A percentile compares a stretch with the other conserved stretches of the same genome.
phyloP scores from a whole-genome alignment of 2,329 filamentous ascomycete genomes.

The Bisporella sp. region DNA sequence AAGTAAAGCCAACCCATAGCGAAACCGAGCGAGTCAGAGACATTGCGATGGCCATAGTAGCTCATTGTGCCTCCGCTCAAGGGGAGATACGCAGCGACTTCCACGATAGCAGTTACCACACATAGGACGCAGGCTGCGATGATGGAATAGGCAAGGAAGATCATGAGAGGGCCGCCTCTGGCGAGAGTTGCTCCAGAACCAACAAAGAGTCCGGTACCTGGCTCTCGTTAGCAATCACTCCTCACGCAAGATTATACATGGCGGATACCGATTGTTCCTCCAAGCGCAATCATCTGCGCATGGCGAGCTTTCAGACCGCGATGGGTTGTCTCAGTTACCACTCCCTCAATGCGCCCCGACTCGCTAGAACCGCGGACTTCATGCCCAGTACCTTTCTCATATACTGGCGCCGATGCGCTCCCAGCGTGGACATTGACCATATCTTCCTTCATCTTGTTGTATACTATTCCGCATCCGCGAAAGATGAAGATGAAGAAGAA shows the following conservation, averaged over 20 bases:
- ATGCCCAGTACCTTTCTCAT: not conserved
- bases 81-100: conserved; percentile 57
- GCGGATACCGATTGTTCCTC: conserved; percentile 34
- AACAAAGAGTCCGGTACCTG: conserved; percentile 30
- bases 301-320: conserved; percentile 25
- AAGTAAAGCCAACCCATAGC: conserved; percentile 36
- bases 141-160: conserved; percentile 37
- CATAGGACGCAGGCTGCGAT: conserved; percentile 37
- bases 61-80: conserved; percentile 42
- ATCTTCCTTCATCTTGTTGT: too few species aligned
- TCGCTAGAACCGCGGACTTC: not conserved
- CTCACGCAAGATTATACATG: too few species aligned
- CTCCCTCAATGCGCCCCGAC: not conserved
- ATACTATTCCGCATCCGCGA: too few species aligned
- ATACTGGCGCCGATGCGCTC: not conserved
- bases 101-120: conserved; percentile 43
- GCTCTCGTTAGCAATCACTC: not conserved
- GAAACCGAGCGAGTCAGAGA: conserved; percentile 37
- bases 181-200: conserved; percentile 37
- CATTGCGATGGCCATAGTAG: conserved; percentile 38
- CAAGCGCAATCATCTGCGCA: conserved; percentile 26
- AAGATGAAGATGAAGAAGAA: too few species aligned
- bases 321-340: conserved; percentile 1
- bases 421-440: too few species aligned
- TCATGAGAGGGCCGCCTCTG: conserved; percentile 37